A percentile compares a stretch with the other conserved stretches of the same genome.
phyloP scores from a whole-genome alignment of 208 protist genomes.

The Leishmania tropica region DNA sequence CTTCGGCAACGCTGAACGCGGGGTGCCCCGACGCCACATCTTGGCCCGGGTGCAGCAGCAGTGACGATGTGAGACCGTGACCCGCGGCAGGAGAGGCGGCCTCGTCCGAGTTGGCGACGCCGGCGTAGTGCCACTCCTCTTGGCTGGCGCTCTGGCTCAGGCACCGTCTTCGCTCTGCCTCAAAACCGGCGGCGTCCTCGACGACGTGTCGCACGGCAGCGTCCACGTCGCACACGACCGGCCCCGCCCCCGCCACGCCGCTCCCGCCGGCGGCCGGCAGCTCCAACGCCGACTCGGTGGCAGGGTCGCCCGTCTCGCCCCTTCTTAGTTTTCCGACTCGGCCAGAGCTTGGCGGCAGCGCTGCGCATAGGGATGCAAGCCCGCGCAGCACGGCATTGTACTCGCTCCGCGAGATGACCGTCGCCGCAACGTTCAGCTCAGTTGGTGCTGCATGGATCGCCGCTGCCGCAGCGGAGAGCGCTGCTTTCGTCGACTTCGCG shows the following conservation, averaged over 20 bases:
- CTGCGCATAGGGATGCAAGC: constrained; percentile 1
- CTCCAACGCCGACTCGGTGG: background rate
- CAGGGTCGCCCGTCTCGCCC: background rate
- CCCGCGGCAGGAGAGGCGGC: background rate
- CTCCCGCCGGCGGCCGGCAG: background rate
- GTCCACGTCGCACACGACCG: constrained; percentile 6
- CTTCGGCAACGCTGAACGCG: constrained; percentile 17
- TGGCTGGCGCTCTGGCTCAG: constrained; percentile 9
- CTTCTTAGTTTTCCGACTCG: background rate
- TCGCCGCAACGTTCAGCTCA: background rate
- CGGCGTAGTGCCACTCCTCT: constrained; percentile 10
- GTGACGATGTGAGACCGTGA: background rate
- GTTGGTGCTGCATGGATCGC: background rate
- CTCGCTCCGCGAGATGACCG: constrained; percentile 23
- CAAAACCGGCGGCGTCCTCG: constrained; percentile 24
- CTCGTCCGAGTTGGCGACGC: background rate
- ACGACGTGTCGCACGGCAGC: constrained; percentile 14
- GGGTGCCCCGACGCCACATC: background rate
- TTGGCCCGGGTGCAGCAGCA: background rate
- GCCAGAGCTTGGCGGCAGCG: background rate
- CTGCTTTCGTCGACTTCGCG: no score
- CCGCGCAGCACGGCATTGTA: constrained; percentile 22
- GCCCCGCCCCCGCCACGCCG: background rate
- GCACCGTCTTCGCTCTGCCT: constrained; percentile 9
- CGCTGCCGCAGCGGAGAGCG: no score